phyloP scores from a whole-genome alignment of 2,329 filamentous ascomycete species.

The Cytospora leucostoma region DNA sequence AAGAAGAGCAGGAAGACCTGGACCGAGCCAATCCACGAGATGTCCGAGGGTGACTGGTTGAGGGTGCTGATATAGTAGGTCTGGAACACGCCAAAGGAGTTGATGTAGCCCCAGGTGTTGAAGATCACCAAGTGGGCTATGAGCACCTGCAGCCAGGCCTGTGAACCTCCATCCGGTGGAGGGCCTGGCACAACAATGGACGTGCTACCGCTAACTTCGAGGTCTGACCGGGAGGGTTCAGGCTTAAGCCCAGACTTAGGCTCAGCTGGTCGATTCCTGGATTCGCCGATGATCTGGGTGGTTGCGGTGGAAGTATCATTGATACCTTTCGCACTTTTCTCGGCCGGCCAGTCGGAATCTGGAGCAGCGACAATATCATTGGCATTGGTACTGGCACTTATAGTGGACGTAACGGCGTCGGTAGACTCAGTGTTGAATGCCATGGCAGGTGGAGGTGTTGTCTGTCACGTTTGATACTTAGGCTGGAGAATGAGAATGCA shows the following conservation, averaged over 20 bases:
- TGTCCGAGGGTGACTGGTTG: conserved; percentile 43
- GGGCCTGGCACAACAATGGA: conserved; percentile 35
- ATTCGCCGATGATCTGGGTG: neutral
- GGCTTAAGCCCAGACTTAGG: too few species aligned
- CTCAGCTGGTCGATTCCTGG: neutral
- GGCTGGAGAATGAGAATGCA: too few species aligned
- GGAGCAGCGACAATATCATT: too few species aligned
- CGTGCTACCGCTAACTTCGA: too few species aligned
- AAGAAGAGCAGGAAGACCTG: conserved; percentile 58
- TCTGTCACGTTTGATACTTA: neutral
- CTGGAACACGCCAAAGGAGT: conserved; percentile 58
- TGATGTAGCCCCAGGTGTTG: conserved; percentile 57
- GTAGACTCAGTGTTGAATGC: neutral
- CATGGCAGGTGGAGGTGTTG: neutral
- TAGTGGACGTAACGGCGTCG: neutral
- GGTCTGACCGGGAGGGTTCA: too few species aligned
- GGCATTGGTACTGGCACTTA: too few species aligned
- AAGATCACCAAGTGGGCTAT: conserved; percentile 49
- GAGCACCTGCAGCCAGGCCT: conserved; percentile 46
- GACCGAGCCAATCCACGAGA: conserved; percentile 58
- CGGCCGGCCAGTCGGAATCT: neutral
- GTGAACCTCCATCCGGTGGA: conserved; percentile 52
- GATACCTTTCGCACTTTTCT: neutral
- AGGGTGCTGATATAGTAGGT: conserved; percentile 50
- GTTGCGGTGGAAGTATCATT: neutral